phyloP scores from a whole-genome alignment of 495 filamentous ascomycete genomes.

The Penicillium longicatenatum region DNA sequence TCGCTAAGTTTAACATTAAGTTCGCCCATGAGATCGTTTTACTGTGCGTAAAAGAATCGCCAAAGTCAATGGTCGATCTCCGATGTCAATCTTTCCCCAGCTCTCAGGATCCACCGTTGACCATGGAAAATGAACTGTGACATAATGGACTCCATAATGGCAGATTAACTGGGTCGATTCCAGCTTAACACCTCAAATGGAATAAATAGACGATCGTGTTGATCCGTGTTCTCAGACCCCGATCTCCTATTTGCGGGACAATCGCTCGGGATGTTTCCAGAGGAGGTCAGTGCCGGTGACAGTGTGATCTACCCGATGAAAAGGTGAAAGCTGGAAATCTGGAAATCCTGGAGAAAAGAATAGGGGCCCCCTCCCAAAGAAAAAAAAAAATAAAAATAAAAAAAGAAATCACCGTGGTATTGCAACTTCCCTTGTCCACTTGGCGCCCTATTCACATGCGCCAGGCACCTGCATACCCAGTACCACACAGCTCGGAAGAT shows the following conservation, averaged over 20 bases:
- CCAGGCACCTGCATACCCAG: not conserved
- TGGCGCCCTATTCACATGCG: not conserved
- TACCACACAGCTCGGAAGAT: not conserved
- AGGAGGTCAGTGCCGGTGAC: conserved; percentile 5
- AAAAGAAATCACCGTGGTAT: no score
- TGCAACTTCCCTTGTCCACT: not conserved
- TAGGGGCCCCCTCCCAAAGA: no score
- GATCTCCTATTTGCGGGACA: not conserved
- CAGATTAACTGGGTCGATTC: not conserved
- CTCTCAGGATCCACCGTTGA: no score
- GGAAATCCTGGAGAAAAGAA: not conserved
- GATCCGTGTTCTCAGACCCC: conserved; percentile 23
- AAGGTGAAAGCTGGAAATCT: no score
- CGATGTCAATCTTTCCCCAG: no score
- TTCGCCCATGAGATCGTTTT: conserved; percentile 4
- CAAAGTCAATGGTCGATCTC: not conserved
- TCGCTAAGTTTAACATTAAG: not conserved
- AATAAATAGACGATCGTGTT: conserved; percentile 31
- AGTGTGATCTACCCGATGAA: not conserved
- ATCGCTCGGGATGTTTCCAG: conserved; percentile 1
- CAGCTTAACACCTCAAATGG: conserved; percentile 17
- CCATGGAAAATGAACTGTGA: no score
- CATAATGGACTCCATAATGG: no score
- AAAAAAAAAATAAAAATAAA: no score
- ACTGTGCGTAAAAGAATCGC: not conserved